Conservation (phyloP, 2,329 filamentous ascomycete genomes). For the Rhytidhysteron rufulum region DNA sequence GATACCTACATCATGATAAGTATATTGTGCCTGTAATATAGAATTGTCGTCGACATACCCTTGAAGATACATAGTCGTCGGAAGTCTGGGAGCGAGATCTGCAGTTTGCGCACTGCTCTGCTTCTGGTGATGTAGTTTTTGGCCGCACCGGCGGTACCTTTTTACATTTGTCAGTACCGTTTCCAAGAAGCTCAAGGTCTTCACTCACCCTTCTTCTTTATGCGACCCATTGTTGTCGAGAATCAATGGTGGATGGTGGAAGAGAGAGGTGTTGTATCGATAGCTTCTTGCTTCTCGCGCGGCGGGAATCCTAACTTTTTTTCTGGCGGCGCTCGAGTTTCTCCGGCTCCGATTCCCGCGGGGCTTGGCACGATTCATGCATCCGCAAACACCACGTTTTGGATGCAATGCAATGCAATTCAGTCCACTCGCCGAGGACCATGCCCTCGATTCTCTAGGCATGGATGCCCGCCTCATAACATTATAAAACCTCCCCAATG, state of each 20-base stretch:
- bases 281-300: too few species aligned
- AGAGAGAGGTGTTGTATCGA: too few species aligned
- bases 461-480: too few species aligned
- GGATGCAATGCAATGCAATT: too few species aligned
- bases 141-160: slow-evolving; percentile 80
- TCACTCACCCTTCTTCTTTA: slow-evolving; percentile 60
- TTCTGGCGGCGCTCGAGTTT: too few species aligned
- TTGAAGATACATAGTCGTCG: slow-evolving; percentile 99
- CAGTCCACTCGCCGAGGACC: too few species aligned
- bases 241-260: too few species aligned
- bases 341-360: too few species aligned
- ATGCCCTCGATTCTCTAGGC: too few species aligned
- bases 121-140: slow-evolving; percentile 99
- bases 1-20: slow-evolving; percentile 56
- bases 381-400: too few species aligned
- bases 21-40: neutral
- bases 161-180: slow-evolving; percentile 12
- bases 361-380: too few species aligned
- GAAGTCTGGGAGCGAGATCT: slow-evolving; percentile 96
- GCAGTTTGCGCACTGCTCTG: slow-evolving; percentile 94
- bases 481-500: slow-evolving; percentile 44
- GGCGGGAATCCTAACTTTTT: too few species aligned
- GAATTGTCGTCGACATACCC: slow-evolving; percentile 44
- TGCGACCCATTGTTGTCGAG: slow-evolving; percentile 28
- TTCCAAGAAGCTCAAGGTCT: slow-evolving; percentile 15